phyloP scores from a whole-genome alignment of 495 filamentous ascomycete species.

The Podospora appendiculata region DNA sequence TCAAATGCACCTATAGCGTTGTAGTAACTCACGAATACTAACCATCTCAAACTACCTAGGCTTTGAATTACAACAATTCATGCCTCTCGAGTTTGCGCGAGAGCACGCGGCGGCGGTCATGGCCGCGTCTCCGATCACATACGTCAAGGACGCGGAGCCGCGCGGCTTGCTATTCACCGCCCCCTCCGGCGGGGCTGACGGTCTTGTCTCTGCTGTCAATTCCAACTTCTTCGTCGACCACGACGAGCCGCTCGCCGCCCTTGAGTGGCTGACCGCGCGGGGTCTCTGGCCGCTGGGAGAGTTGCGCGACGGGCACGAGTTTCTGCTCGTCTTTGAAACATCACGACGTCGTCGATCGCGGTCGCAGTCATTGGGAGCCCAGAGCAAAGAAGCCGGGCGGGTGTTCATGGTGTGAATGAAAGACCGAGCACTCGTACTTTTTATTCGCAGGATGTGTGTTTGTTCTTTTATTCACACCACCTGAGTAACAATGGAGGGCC shows the following conservation, averaged over 20 bases:
- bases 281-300: neutral
- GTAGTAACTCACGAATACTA: neutral
- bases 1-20: too few species aligned
- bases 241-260: neutral
- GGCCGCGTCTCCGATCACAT: constrained; percentile 1
- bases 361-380: neutral
- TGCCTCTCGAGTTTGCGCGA: neutral
- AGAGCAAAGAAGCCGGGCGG: too few species aligned
- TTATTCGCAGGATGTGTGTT: too few species aligned
- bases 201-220: neutral
- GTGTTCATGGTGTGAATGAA: too few species aligned
- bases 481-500: too few species aligned
- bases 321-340: neutral
- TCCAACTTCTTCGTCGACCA: neutral
- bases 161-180: neutral
- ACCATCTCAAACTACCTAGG: too few species aligned
- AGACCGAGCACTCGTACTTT: too few species aligned
- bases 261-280: neutral
- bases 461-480: too few species aligned
- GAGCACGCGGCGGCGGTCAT: neutral
- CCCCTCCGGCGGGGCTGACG: neutral
- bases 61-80: too few species aligned
- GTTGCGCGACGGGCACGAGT: neutral
- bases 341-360: neutral
- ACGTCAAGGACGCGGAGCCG: neutral